Evolutionary conservation across 306 rosid species (phyloP).

Genomic region (Argentina anserina): DNA sequence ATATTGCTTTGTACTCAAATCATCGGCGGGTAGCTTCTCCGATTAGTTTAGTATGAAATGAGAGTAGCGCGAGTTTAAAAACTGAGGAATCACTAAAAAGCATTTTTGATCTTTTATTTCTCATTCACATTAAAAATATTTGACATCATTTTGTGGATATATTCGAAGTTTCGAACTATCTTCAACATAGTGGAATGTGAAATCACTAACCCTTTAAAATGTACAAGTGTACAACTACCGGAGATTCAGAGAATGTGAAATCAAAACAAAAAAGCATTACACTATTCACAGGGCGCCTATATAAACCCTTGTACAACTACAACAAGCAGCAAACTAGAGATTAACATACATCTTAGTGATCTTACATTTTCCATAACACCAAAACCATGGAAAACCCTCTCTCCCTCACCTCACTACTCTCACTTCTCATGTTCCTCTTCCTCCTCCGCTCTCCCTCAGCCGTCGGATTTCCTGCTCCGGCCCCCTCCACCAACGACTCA

Average conservation of each 20-base stretch:
- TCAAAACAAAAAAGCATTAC: neutral
- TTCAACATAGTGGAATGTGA: neutral
- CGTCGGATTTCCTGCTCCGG: neutral
- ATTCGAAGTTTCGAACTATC: neutral
- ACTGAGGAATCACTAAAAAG: too few relatives aligned
- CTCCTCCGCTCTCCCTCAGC: slow-evolving; percentile 19
- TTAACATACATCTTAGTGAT: neutral
- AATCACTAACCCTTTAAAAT: neutral
- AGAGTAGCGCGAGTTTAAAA: too few relatives aligned
- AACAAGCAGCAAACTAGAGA: neutral
- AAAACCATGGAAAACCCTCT: slow-evolving; percentile 11
- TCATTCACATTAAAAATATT: neutral
- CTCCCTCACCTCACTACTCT: slow-evolving; percentile 17
- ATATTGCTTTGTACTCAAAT: neutral
- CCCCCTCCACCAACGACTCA: slow-evolving; percentile 5
- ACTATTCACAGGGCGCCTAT: neutral
- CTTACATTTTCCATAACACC: neutral
- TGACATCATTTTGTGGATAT: neutral
- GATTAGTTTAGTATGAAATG: neutral
- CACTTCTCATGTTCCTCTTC: slow-evolving; percentile 17
- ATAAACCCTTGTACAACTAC: neutral
- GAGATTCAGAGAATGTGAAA: too few relatives aligned
- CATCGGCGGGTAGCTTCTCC: neutral
- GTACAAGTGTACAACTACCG: too few relatives aligned
- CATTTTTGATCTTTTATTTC: neutral